Conservation (phyloP, 2,329 filamentous ascomycete genomes). For the Didymella pomorum region DNA sequence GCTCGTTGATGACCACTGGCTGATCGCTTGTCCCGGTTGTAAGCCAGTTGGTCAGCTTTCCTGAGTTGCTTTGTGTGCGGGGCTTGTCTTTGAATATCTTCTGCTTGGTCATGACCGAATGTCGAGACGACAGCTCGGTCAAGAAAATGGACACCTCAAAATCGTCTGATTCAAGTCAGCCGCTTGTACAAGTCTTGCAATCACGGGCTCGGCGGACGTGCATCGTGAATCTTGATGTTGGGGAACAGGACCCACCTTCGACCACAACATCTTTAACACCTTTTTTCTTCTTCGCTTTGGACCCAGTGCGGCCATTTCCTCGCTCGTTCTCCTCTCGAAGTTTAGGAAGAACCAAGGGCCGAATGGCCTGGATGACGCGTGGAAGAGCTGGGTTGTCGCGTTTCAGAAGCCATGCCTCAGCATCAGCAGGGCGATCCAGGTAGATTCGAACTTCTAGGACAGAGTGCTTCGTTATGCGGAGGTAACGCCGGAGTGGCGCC, state of each 20-base stretch:
- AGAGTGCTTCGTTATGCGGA: slow-evolving; percentile 90
- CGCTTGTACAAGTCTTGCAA: not conserved
- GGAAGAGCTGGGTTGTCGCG: slow-evolving; percentile 78
- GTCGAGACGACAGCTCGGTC: slow-evolving; percentile 82
- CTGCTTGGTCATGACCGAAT: slow-evolving; percentile 85
- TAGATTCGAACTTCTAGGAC: slow-evolving; percentile 98
- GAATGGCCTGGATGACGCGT: slow-evolving; percentile 83
- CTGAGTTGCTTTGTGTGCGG: slow-evolving; percentile 56
- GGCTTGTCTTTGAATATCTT: slow-evolving; percentile 69
- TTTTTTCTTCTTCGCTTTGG: slow-evolving; percentile 74
- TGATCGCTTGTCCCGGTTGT: slow-evolving; percentile 52
- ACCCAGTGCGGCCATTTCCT: slow-evolving; percentile 66
- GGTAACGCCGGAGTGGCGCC: slow-evolving; percentile 87
- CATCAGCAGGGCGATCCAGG: slow-evolving; percentile 85
- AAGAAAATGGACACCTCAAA: slow-evolving; percentile 96
- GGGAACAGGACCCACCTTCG: slow-evolving; percentile 66
- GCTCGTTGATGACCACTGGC: slow-evolving; percentile 53
- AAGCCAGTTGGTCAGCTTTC: slow-evolving; percentile 58
- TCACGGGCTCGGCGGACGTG: not conserved
- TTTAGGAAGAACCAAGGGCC: slow-evolving; percentile 87
- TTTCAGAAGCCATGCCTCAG: slow-evolving; percentile 83
- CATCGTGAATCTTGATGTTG: not conserved
- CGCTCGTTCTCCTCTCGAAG: slow-evolving; percentile 81
- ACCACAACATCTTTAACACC: slow-evolving; percentile 89
- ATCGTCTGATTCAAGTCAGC: slow-evolving; percentile 69